A percentile compares a stretch with the other conserved stretches of the same genome.
Evolutionary conservation across 2,329 filamentous ascomycete species (phyloP).

Genomic region (Colletotrichum kahawae): DNA sequence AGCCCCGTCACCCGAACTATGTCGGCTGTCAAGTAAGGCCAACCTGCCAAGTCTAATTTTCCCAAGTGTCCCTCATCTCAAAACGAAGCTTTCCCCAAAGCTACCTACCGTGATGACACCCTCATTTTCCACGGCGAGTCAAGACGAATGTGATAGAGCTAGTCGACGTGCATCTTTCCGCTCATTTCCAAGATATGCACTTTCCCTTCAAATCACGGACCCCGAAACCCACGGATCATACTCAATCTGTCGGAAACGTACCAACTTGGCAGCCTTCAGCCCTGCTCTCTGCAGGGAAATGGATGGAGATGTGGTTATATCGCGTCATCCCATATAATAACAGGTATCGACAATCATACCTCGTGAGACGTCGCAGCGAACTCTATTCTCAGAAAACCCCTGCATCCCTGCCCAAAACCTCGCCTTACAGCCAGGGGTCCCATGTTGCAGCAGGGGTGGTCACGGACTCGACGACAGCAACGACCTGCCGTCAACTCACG

Average conservation of each 20-base stretch:
- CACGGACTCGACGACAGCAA: background rate
- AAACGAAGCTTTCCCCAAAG: background rate
- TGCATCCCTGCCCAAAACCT: background rate
- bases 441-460: background rate
- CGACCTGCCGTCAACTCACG: background rate
- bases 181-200: background rate
- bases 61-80: background rate
- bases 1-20: background rate
- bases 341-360: conserved; percentile 8
- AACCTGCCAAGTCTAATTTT: background rate
- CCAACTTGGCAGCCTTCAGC: background rate
- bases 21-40: background rate
- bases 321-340: background rate
- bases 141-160: background rate
- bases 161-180: background rate
- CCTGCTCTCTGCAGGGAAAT: background rate
- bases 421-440: background rate
- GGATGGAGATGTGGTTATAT: background rate
- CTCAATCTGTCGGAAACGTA: background rate
- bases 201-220: background rate
- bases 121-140: background rate
- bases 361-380: conserved; percentile 18
- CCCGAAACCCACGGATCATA: background rate
- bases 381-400: background rate
- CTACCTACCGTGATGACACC: background rate